These are phyloP conservation scores for Boletellus deceptivus DNA, from an alignment of 1,284 basidiomycete genomes.

Conservation along the genomic window DNA sequence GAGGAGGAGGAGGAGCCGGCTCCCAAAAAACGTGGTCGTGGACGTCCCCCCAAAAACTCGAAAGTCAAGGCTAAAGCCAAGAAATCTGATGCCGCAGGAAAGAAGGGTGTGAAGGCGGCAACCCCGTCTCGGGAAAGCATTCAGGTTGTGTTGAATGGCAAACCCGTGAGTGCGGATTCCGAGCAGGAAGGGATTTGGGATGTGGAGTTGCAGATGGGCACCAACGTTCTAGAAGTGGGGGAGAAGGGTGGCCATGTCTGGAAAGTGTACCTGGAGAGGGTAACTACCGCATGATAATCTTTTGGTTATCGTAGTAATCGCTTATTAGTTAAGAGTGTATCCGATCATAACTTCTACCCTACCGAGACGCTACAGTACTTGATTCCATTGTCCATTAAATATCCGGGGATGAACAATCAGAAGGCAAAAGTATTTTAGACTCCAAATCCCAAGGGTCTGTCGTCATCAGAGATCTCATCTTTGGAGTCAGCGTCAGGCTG, in stretches of 20 bases:
- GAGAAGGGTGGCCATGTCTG: conserved; percentile 62
- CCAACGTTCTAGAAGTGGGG: conserved; percentile 63
- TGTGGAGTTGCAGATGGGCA: conserved; percentile 50
- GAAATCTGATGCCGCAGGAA: conserved; percentile 29
- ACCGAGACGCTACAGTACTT: conserved; percentile 17
- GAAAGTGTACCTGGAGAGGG: conserved; percentile 61
- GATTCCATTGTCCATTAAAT: conserved; percentile 10
- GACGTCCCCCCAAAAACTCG: conserved; percentile 29
- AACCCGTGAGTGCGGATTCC: conserved; percentile 40
- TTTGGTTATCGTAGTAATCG: conserved; percentile 18
- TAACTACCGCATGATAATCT: conserved; percentile 19
- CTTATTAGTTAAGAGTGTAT: conserved; percentile 35
- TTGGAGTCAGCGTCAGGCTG: conserved; percentile 41
- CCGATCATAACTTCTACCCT: conserved; percentile 29
- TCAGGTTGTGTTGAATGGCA: conserved; percentile 53
- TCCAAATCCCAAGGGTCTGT: conserved; percentile 18
- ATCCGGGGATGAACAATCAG: not conserved
- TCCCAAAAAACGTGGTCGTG: conserved; percentile 37
- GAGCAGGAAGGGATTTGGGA: conserved; percentile 50
- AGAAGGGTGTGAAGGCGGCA: conserved; percentile 34
- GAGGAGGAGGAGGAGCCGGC: conserved; percentile 44
- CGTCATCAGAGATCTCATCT: conserved; percentile 17
- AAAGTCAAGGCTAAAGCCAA: conserved; percentile 37
- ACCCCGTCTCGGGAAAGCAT: conserved; percentile 45
- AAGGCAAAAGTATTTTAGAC: conserved; percentile 10